Evolutionary conservation across 2,329 filamentous ascomycete species (phyloP), one percentile per base, ranked within the genome.

Genomic region (Cyphellophora europaea): DNA sequence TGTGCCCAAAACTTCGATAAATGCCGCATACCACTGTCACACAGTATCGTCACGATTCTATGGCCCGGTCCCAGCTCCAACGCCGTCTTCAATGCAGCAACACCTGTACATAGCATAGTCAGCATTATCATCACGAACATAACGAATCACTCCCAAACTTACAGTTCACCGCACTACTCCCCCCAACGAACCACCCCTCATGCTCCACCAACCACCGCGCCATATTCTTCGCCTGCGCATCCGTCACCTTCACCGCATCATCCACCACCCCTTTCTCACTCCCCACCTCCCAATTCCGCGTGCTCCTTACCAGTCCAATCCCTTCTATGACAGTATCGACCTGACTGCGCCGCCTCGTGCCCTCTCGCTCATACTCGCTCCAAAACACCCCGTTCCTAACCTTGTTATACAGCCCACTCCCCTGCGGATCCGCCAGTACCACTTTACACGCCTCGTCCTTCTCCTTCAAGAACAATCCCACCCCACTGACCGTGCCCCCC

Each of bases 261-360:
- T 95, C 86, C 35, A 98, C 75, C 36, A 95, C 61, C 3, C 30
- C 30, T 18, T 15, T 16, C 52, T 89, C 79, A 45, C 85, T 71
- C 0, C 89, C 91, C 17, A 79, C 80, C 55, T 94, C 84, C 45
- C 98, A 91, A 57, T 96, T 98, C 35, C 77, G 74, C 1, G 91
- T 98, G n/a, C 94, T 71, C 2, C 91, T 79, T 55, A 94, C 98
- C 58, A 96, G 83, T 2, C 91, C 91, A 45, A 98, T 85, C 2
- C 91, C 91, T 61, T 98, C 93, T 17, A 98, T 86, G 45, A 98
- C 85, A 4, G 82, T 88, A 63, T 98, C 93, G 34, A 98, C 86
- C 61, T 98, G 93, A 50, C 84, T 79, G 40, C 91, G 71, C 32
- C 93, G 72, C 11, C 91, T 71, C 10, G 89, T 96, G 3, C 91